Evolutionary conservation across 2,329 filamentous ascomycete genomes (phyloP).

Genomic region (Arthrinium puccinioides): DNA sequence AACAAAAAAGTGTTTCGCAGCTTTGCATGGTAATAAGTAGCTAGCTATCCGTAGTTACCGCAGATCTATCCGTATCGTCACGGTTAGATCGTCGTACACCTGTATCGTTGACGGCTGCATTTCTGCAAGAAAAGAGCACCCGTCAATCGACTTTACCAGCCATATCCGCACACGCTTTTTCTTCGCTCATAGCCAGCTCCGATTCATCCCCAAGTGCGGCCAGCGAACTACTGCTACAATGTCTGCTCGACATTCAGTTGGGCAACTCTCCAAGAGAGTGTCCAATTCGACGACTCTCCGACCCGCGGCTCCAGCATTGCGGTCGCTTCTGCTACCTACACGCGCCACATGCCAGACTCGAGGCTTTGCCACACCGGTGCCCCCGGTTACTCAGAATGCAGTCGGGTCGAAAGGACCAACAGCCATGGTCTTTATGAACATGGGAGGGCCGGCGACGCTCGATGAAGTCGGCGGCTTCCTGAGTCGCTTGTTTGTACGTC

Average conservation of each 20-base stretch:
- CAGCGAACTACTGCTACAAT: too few relatives aligned
- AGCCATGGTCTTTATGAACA: constrained; percentile 98
- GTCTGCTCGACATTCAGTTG: constrained; percentile 31
- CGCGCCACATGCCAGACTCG: constrained; percentile 29
- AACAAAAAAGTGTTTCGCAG: too few relatives aligned
- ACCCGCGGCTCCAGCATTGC: constrained; percentile 17
- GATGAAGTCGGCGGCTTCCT: constrained; percentile 86
- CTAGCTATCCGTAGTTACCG: too few relatives aligned
- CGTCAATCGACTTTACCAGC: too few relatives aligned
- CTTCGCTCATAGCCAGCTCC: too few relatives aligned
- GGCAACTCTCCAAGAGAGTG: constrained; percentile 27
- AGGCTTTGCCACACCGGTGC: constrained; percentile 54
- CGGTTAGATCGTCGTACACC: too few relatives aligned
- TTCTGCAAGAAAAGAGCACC: too few relatives aligned
- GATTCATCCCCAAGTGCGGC: too few relatives aligned
- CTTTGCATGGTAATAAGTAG: too few relatives aligned
- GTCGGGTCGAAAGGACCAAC: constrained; percentile 72
- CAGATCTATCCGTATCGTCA: too few relatives aligned
- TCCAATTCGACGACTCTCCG: constrained; percentile 13
- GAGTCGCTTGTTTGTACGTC: constrained; percentile 79
- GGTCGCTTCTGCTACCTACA: constrained; percentile 10
- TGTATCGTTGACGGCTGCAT: too few relatives aligned
- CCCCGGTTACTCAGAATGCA: constrained; percentile 73
- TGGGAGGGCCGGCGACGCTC: constrained; percentile 88
- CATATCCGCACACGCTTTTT: too few relatives aligned